Evolutionary conservation across 495 filamentous ascomycete genomes (phyloP), one percentile per base, ranked within the genome.

Genomic region (Hypomontagnella monticulosa): DNA sequence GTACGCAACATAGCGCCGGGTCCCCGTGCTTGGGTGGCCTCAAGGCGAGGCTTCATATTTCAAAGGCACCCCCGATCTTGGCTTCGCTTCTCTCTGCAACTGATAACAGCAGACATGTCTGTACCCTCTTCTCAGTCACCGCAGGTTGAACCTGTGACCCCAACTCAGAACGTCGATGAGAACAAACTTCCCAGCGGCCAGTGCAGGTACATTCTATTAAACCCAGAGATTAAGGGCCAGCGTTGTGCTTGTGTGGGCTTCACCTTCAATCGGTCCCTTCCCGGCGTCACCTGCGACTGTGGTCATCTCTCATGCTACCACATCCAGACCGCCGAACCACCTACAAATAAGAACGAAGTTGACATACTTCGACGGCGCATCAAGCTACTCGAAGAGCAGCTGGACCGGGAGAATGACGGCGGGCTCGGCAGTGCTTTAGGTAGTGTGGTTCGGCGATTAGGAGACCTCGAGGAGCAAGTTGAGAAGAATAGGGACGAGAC

Each of bases 221-320:
- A 80, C 49, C 80, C 83, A 30, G 81, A 84, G 54, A 79, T 83
- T 66, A 83, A 80, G 60, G 83, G 83, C 23, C 76, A 80, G 63
- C 78, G 83, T 4, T 86, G 83, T 59, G 83, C 80, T 16, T 86
- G 83, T 47, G 83, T 82, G 51, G 70, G 77, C 70, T 86, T 86
- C 71, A 77, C 76, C n/a, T 76, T 80, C 63, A 84, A 84, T 66
- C 75, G 73, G 38, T 69, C 73, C 27, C 77, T 83, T 33, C 83
- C 83, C 1, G 77, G 83, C 34, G 79, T 80, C 41, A 79, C 73
- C 15, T 86, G 83, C 58, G 77, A 83, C 15, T 86, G 83, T 61
- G 83, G 83, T 15, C 83, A 86, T 63, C 79, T 81, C 47, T 81
- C 83, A 23, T 84, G 82, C 60, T 86, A 79, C 61, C 83, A 86